Evolutionary conservation across 208 protist species (phyloP), one percentile per base, ranked within the genome.

Genomic region (Leishmania tropica): DNA sequence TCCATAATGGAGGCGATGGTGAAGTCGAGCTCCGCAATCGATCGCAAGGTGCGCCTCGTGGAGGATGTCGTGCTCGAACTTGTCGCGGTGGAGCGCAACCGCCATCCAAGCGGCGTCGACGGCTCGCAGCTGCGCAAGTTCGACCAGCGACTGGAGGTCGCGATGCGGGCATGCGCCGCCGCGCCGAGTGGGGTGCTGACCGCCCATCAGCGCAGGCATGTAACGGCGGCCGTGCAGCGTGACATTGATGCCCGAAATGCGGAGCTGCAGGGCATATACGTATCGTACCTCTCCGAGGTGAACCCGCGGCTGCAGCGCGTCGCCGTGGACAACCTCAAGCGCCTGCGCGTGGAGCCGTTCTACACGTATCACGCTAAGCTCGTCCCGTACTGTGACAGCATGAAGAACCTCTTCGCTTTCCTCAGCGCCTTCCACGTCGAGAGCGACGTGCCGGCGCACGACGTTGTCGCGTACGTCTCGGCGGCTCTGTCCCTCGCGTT

Each of bases 361-460:
- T 11, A 47, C 67, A 81, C 83, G 28, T 90, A 96, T 79, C 83
- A 95, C 86, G 84, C 76, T 1, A 85, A 95, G 72, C 81, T 98
- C 37, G 73, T 81, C 37, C 95, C 95, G n/a, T 98, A 91, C 80
- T 92, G 88, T 80, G 95, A 96, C 79, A 88, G 78, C 24, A 91
- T 92, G 84, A 92, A 95, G 76, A 83, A 83, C n/a, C 86, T 96
- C 37, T 98, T 98, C 79, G 64, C 81, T 37, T 98, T 98, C 79
- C 83, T 98, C 35, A 85, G 85, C 58, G 90, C 92, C 13, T 98
- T 98, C 72, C 86, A 96, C 70, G 71, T 98, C 15, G 89, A 94
- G 75, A 93, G 67, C 60, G 95, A 96, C 76, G 83, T 96, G 28
- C 75, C 82, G 73, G 74, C 68, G 70, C 83, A 91, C 74, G 87